Conservation (phyloP, 805 yeast genomes). For the Hanseniaspora singularis region DNA sequence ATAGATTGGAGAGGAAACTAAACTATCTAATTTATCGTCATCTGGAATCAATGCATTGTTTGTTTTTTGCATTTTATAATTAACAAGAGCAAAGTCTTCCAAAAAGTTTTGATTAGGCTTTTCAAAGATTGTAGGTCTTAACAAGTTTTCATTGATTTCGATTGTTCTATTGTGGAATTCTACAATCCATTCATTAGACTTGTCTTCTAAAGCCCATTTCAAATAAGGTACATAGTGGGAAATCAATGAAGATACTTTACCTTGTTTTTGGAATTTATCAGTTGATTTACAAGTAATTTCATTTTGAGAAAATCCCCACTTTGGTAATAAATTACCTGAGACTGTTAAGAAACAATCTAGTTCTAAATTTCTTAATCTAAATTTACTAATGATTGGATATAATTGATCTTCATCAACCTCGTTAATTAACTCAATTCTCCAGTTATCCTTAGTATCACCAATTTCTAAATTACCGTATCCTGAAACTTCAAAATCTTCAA, state of each 20-base stretch:
- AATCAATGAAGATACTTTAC: background rate
- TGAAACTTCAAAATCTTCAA: slow-evolving; percentile 49
- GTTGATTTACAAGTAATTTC: slow-evolving; percentile 77
- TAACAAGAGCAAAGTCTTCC: slow-evolving; percentile 62
- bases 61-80: slow-evolving; percentile 80
- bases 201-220: slow-evolving; percentile 50
- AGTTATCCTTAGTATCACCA: slow-evolving; percentile 67
- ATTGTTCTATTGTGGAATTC: slow-evolving; percentile 42
- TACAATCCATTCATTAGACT: slow-evolving; percentile 81
- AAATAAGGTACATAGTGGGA: background rate
- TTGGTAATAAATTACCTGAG: slow-evolving; percentile 70
- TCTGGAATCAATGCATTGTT: slow-evolving; percentile 75
- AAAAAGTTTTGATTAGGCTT: slow-evolving; percentile 66
- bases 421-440: slow-evolving; percentile 60
- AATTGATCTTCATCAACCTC: slow-evolving; percentile 38
- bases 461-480: slow-evolving; percentile 54
- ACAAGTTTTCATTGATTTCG: slow-evolving; percentile 38
- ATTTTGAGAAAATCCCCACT: slow-evolving; percentile 97
- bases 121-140: slow-evolving; percentile 34
- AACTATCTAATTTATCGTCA: slow-evolving; percentile 55
- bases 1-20: slow-evolving; percentile 71
- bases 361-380: slow-evolving; percentile 57
- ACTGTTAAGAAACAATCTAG: slow-evolving; percentile 79
- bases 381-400: slow-evolving; percentile 74
- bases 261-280: background rate